Evolutionary conservation across 306 rosid species (phyloP).

Genomic region (Fagus crenata): DNA sequence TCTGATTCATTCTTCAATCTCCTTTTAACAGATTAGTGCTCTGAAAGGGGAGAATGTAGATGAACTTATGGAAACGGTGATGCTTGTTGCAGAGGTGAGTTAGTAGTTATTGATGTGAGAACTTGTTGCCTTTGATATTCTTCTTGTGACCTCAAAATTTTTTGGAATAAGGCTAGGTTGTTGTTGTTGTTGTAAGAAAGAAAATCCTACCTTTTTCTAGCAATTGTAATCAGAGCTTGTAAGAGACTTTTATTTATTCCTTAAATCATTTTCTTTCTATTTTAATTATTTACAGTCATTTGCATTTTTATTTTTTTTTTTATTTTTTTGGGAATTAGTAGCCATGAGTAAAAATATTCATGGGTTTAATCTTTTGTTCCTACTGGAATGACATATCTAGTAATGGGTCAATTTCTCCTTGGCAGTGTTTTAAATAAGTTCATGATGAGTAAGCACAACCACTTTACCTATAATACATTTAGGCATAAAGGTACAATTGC

Average conservation of each 20-base stretch:
- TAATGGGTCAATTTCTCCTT: not conserved
- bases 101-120: conserved; percentile 18
- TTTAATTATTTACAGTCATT: not conserved
- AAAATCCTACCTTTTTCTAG: not conserved
- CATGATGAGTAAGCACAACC: not conserved
- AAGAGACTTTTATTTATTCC: not conserved
- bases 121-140: conserved; percentile 15
- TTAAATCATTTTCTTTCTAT: not conserved
- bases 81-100: conserved; percentile 96
- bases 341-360: not conserved
- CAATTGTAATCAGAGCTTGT: not conserved
- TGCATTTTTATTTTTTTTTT: not conserved
- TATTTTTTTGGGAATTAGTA: not conserved
- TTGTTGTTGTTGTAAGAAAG: not conserved
- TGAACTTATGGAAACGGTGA: conserved; percentile 89
- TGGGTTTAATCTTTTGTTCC: not conserved
- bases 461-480: not conserved
- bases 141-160: not conserved
- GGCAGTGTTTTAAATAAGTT: not conserved
- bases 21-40: conserved; percentile 77
- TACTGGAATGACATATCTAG: not conserved
- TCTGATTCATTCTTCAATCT: conserved; percentile 24
- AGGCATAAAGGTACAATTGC: not conserved
- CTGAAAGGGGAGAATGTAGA: conserved; percentile 80
- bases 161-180: too few species aligned